Percentiles rank a stretch among this genome's conserved stretches.
Evolutionary conservation across 352 stramenopile genomes (phyloP).

Genomic region (Phytophthora boehmeriae): DNA sequence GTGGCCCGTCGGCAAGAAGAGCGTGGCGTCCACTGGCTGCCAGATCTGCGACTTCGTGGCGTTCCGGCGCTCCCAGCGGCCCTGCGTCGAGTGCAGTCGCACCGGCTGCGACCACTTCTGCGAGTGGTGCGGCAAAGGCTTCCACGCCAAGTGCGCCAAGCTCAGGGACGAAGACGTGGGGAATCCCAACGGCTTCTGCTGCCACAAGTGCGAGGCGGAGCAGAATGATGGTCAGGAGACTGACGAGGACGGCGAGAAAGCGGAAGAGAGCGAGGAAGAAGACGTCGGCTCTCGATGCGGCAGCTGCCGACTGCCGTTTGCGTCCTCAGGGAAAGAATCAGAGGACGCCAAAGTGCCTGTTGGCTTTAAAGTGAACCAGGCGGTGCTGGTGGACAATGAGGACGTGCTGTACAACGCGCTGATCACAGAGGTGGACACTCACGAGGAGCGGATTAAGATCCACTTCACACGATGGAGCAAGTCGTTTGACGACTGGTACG

Average conservation of each 20-base stretch:
- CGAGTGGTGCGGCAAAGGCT: slow-evolving; percentile 85
- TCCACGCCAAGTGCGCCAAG: slow-evolving; percentile 76
- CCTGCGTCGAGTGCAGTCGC: slow-evolving; percentile 69
- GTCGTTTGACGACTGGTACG: slow-evolving; percentile 89
- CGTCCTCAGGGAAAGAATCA: slow-evolving; percentile 34
- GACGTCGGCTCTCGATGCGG: slow-evolving; percentile 72
- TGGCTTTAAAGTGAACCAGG: slow-evolving; percentile 81
- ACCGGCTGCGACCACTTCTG: slow-evolving; percentile 80
- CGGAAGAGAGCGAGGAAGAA: slow-evolving; percentile 41
- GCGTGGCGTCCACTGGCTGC: slow-evolving; percentile 52
- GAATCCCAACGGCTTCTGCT: slow-evolving; percentile 70
- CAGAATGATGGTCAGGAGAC: slow-evolving; percentile 65
- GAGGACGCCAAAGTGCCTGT: slow-evolving; percentile 26
- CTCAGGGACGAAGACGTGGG: slow-evolving; percentile 55
- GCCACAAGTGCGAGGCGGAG: slow-evolving; percentile 69
- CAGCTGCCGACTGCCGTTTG: slow-evolving; percentile 65
- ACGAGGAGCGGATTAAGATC: slow-evolving; percentile 83
- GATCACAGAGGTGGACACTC: slow-evolving; percentile 80
- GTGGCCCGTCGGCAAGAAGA: slow-evolving; percentile 54
- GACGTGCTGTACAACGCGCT: slow-evolving; percentile 88
- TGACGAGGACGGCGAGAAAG: slow-evolving; percentile 48
- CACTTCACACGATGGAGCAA: slow-evolving; percentile 89
- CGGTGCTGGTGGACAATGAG: slow-evolving; percentile 86
- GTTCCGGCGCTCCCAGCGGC: slow-evolving; percentile 67
- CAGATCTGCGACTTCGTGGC: slow-evolving; percentile 86